Conservation (phyloP, 2,329 filamentous ascomycete species). For the Fusarium azukiicola region DNA sequence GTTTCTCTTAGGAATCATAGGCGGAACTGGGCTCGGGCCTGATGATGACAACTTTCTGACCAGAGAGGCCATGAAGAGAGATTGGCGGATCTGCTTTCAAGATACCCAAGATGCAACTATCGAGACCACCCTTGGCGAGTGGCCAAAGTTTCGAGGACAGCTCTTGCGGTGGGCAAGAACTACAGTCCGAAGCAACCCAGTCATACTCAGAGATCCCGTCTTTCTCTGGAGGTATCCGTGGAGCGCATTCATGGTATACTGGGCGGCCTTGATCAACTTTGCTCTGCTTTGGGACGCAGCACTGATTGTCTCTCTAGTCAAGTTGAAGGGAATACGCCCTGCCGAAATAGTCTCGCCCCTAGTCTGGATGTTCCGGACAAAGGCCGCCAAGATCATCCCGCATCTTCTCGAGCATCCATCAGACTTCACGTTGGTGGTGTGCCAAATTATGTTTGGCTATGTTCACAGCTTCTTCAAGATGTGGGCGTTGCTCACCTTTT, state of each 20-base stretch:
- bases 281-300: conserved; percentile 73
- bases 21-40: conserved; percentile 61
- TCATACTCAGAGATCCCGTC: conserved; percentile 68
- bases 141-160: conserved; percentile 73
- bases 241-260: conserved; percentile 77
- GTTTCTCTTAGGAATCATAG: conserved; percentile 69
- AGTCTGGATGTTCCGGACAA: conserved; percentile 75
- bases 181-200: conserved; percentile 77
- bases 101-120: conserved; percentile 70
- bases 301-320: conserved; percentile 60
- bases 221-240: conserved; percentile 60
- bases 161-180: conserved; percentile 78
- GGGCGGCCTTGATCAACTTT: conserved; percentile 76
- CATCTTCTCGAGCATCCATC: conserved; percentile 73
- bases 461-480: conserved; percentile 79
- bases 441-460: conserved; percentile 77
- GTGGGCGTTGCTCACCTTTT: conserved; percentile 75
- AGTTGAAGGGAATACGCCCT: neutral
- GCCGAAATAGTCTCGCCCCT: conserved; percentile 44
- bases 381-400: conserved; percentile 77
- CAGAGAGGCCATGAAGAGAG: conserved; percentile 70
- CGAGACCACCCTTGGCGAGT: conserved; percentile 74
- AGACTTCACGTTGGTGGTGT: conserved; percentile 73
- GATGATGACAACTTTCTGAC: conserved; percentile 84
- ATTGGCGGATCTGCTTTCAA: conserved; percentile 78